Base-by-base conservation (phyloP, 306 rosid species). In the Medicago lupulina region DNA sequence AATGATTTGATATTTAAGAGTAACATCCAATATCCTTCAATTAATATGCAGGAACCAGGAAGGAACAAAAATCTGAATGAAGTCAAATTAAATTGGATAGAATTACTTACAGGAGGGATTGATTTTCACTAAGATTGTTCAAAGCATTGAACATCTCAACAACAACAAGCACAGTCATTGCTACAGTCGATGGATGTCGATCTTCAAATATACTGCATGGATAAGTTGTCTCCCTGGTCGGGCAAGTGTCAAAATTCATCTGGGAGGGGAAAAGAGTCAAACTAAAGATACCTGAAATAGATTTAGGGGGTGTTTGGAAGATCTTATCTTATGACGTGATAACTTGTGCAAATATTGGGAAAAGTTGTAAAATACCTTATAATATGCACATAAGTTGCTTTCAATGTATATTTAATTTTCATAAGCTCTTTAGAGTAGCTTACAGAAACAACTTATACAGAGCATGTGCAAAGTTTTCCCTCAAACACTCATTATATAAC, bases 141-240 rank as follows among this genome's bases (percentile, higher is more conserved):
- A 95, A 87, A 83, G 98, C 98, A 74, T 95, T 95, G 84, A 95
- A 95, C 97, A 95, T 95, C 84, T 95, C 98, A 73, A 95, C 97
- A 46, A 95, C 97, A 7, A 95, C 98, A 58, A 95, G 98, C 82
- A 95, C 97, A 50, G 98, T 95, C 98, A 95, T 95, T 59, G 98
- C 80, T 79, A 95, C 95, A 70, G 97, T 95, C 6, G 98, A 95
- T 58, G 98, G 98, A 82, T 90, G 98, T 76, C 91, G 88, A 79
- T 95, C 98, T 77, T 89, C 91, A 83, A 95, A 95, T 83, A 95
- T 81, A 82, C 92, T 90, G 86, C 98, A 95, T n/a, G 97, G 89
- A 80, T 89, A 95, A 66, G 89, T 75, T 61, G 98, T 95, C 82
- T 89, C 96, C 91, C 97, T 89, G 2, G 83, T 86, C 58, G 97